phyloP scores from a whole-genome alignment of 768 basidiomycete species.

The Auriscalpium orientale region DNA sequence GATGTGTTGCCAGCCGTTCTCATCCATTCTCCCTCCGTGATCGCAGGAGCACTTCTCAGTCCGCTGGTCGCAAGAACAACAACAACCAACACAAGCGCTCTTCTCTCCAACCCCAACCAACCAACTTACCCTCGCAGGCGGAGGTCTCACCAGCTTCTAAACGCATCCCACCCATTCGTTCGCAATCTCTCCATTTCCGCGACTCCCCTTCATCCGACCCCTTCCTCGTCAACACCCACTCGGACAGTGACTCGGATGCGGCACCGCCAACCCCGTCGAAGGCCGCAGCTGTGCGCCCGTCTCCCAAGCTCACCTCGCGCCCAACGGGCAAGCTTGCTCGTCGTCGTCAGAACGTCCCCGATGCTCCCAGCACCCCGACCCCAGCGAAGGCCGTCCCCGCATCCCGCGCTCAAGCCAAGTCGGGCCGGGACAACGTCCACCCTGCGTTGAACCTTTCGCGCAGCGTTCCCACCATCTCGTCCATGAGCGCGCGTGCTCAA shows the following conservation, averaged over 20 bases:
- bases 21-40: neutral
- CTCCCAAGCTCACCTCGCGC: constrained; percentile 37
- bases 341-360: constrained; percentile 39
- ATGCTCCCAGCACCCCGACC: constrained; percentile 27
- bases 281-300: constrained; percentile 17
- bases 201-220: constrained; percentile 39
- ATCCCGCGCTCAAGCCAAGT: constrained; percentile 25
- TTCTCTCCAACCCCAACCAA: constrained; percentile 38
- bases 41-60: constrained; percentile 39
- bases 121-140: constrained; percentile 53
- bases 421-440: neutral
- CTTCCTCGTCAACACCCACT: constrained; percentile 42
- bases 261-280: constrained; percentile 28
- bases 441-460: constrained; percentile 30
- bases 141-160: constrained; percentile 32
- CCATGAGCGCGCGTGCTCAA: constrained; percentile 27
- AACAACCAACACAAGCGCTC: constrained; percentile 53
- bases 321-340: constrained; percentile 53
- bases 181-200: constrained; percentile 18
- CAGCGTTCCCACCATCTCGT: constrained; percentile 39
- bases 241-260: constrained; percentile 24
- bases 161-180: constrained; percentile 23
- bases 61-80: constrained; percentile 31
- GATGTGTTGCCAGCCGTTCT: neutral
- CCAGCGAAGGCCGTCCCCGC: constrained; percentile 44